A percentile compares a stretch with the other conserved stretches of the same genome.
Conservation (phyloP, 768 basidiomycete species). For the Auricularia sp. region DNA sequence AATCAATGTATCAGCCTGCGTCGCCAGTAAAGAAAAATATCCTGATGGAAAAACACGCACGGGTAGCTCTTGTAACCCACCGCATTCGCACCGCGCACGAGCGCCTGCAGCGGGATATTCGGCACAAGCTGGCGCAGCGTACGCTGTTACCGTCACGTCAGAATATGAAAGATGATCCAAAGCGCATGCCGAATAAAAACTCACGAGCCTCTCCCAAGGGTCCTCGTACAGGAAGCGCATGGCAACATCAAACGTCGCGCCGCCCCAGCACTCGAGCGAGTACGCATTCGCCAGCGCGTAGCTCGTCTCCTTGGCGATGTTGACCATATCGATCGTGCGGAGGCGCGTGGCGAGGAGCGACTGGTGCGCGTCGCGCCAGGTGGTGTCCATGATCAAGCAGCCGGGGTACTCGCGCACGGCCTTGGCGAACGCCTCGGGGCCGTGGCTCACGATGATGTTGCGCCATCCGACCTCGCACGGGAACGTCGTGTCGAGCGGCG, state of each 20-base stretch:
- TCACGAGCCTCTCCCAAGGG: slow-evolving; percentile 93
- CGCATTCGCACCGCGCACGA: slow-evolving; percentile 97
- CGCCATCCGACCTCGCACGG: slow-evolving; percentile 92
- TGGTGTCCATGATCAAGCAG: slow-evolving; percentile 94
- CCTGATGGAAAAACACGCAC: slow-evolving; percentile 32
- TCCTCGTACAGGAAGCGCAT: slow-evolving; percentile 99
- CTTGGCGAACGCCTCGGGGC: slow-evolving; percentile 96
- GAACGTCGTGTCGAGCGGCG: slow-evolving; percentile 64
- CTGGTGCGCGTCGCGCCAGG: slow-evolving; percentile 99
- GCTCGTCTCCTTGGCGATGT: slow-evolving; percentile 96
- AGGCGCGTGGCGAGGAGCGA: slow-evolving; percentile 93
- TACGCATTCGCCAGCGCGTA: slow-evolving; percentile 92
- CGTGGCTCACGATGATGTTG: slow-evolving; percentile 95
- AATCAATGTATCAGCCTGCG: slow-evolving; percentile 7
- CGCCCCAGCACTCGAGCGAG: slow-evolving; percentile 98
- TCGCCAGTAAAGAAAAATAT: not conserved
- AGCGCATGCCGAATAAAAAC: slow-evolving; percentile 14
- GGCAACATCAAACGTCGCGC: slow-evolving; percentile 96
- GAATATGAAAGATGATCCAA: not conserved
- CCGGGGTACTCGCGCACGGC: slow-evolving; percentile 95
- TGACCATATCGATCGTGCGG: slow-evolving; percentile 92
- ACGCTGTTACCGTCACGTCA: slow-evolving; percentile 36
- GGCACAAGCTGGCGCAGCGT: slow-evolving; percentile 91
- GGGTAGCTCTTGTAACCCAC: slow-evolving; percentile 99
- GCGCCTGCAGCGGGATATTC: slow-evolving; percentile 96